phyloP scores from a whole-genome alignment of 306 rosid genomes.

The Potentilla sterilis region DNA sequence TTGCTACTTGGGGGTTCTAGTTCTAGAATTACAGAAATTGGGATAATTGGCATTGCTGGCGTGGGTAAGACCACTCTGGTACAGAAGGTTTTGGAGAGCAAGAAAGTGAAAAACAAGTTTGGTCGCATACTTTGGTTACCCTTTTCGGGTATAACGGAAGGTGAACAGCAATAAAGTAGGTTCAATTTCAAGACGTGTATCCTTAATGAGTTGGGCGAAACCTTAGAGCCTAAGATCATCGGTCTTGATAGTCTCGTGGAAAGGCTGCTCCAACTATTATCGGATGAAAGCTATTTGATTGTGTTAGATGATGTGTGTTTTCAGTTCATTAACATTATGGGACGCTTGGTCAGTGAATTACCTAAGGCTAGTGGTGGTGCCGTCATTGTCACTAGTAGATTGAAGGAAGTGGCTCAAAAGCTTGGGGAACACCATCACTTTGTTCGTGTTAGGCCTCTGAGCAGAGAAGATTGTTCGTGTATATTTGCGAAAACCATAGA shows the following conservation, averaged over 20 bases:
- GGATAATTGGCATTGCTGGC: conserved; percentile 24
- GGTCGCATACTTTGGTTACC: background rate
- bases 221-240: background rate
- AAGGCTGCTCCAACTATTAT: background rate
- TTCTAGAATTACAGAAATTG: conserved; percentile 2
- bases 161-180: background rate
- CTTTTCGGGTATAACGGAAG: background rate
- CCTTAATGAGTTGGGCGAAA: background rate
- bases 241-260: background rate
- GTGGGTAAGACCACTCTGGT: conserved; percentile 21
- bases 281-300: conserved; percentile 11
- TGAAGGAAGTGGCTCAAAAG: background rate
- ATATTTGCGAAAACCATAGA: background rate
- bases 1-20: background rate
- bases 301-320: conserved; percentile 7
- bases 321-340: background rate
- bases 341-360: background rate
- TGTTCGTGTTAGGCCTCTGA: background rate
- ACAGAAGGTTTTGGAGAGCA: background rate
- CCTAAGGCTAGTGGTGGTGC: background rate
- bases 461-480: background rate
- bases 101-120: background rate
- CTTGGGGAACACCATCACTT: background rate
- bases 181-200: background rate
- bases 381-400: conserved; percentile 4